Evolutionary conservation across 208 protist genomes (phyloP), one percentile per base, ranked within the genome.

Genomic region (Leishmania martiniquensis): DNA sequence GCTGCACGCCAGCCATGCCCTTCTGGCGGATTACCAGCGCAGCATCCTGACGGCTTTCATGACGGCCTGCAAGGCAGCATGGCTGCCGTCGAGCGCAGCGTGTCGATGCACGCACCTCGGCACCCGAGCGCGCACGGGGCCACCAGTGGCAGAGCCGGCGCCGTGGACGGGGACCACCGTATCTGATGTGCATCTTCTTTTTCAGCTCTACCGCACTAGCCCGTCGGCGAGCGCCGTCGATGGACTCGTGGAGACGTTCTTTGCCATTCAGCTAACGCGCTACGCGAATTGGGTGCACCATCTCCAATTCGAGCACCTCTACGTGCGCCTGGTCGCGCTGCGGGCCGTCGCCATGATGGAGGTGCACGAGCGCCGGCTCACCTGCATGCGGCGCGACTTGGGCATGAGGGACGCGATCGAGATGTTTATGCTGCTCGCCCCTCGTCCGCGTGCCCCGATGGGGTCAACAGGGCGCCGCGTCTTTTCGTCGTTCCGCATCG

Each of bases 321-420:
- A 96, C 79, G 59, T 72, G 57, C 55, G 70, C 39, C 71, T 90
- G 66, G 87, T 95, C 6, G 92, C 80, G 4, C 57, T 88, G 29
- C 87, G 79, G 25, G 81, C 66, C 9, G 70, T 86, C 52, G n/a
- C 51, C 15, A 84, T 89, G 83, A 73, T 95, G 42, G 87, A 94
- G 76, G 59, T 69, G 22, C 80, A 87, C 52, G 74, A 76, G 45
- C 89, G 92, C 13, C 85, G 84, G 4, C 55, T 93, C 6, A 76
- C 90, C 13, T 96, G 90, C 81, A 93, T 93, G 84, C 59, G 44
- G 60, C 87, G 92, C 55, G 92, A 95, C 66, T 77, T 93, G 47
- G 82, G 78, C 52, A 87, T 96, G 12, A 83, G 89, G 34, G 76
- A 87, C 52, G 51, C 76, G 25, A 96, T 96, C 77, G 89, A 94